These are phyloP conservation scores for Chlorociboria aeruginascens DNA, from an alignment of 495 filamentous ascomycete genomes.

Conservation along the genomic window DNA sequence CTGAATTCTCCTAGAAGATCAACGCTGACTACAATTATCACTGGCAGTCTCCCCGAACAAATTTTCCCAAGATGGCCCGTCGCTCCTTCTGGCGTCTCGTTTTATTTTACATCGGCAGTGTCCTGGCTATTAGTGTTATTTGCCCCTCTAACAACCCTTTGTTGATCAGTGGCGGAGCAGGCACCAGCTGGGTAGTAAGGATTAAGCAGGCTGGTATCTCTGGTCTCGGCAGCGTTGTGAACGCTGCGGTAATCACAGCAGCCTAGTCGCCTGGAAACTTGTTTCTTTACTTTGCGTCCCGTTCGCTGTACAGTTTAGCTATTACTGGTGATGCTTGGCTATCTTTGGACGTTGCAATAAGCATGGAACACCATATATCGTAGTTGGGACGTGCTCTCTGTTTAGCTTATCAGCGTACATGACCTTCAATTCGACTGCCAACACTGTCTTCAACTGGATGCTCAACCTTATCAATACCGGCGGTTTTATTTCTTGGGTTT, in stretches of 20 bases:
- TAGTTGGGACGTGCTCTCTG: no score
- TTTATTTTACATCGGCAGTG: conserved; percentile 53
- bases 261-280: conserved; percentile 62
- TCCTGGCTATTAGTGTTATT: conserved; percentile 57
- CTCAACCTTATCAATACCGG: no score
- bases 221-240: conserved; percentile 47
- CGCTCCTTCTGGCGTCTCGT: conserved; percentile 56
- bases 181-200: conserved; percentile 52
- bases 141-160: conserved; percentile 40
- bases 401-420: no score
- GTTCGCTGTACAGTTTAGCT: conserved; percentile 49
- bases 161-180: conserved; percentile 35
- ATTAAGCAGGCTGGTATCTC: conserved; percentile 49
- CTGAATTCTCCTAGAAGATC: no score
- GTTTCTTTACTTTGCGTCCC: conserved; percentile 43
- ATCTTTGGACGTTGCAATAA: conserved; percentile 42
- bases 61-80: conserved; percentile 47
- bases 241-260: conserved; percentile 54
- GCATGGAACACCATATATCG: conserved; percentile 27
- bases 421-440: no score
- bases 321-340: conserved; percentile 43
- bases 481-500: no score
- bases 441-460: no score
- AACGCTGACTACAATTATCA: no score
- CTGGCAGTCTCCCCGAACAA: no score